Percentiles rank a stretch among this genome's conserved stretches.
These are phyloP conservation scores for Hirschfeldia incana DNA, from an alignment of 345 rosid species.

Conservation along the genomic window DNA sequence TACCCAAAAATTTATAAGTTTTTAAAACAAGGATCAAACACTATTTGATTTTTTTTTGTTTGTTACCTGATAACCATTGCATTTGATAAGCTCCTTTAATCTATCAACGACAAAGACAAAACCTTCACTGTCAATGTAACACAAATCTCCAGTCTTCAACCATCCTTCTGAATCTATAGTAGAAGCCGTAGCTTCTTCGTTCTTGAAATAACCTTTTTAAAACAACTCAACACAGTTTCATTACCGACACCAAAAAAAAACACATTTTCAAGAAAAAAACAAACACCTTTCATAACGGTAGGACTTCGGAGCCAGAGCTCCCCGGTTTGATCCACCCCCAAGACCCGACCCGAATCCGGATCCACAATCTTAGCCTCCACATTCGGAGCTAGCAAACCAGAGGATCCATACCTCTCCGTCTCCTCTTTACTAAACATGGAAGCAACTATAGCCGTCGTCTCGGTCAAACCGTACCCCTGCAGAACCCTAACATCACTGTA, in stretches of 20 bases:
- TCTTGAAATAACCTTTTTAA: conserved; percentile 63
- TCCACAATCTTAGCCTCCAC: conserved; percentile 75
- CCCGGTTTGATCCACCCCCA: conserved; percentile 60
- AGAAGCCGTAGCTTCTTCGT: conserved; percentile 68
- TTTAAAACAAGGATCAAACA: not conserved
- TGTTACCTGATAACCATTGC: conserved; percentile 88
- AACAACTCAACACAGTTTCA: not conserved
- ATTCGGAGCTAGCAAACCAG: conserved; percentile 63
- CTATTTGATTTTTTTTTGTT: not conserved
- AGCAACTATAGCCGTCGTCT: conserved; percentile 61
- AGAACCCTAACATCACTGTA: conserved; percentile 54
- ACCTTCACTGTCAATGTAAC: conserved; percentile 81
- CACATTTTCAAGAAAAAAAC: not conserved
- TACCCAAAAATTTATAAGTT: conserved; percentile 15
- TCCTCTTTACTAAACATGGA: conserved; percentile 65
- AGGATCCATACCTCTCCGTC: conserved; percentile 62
- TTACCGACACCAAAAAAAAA: not conserved
- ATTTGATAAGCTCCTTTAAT: conserved; percentile 88
- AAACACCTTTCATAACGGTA: conserved; percentile 37
- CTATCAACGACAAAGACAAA: conserved; percentile 82
- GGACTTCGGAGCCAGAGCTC: conserved; percentile 68
- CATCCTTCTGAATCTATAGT: conserved; percentile 81
- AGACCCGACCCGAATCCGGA: conserved; percentile 54
- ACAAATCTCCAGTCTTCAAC: conserved; percentile 89
- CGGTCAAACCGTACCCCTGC: conserved; percentile 86